Base-by-base conservation (phyloP, 2,329 filamentous ascomycete genomes). In the Claviceps maximensis region DNA sequence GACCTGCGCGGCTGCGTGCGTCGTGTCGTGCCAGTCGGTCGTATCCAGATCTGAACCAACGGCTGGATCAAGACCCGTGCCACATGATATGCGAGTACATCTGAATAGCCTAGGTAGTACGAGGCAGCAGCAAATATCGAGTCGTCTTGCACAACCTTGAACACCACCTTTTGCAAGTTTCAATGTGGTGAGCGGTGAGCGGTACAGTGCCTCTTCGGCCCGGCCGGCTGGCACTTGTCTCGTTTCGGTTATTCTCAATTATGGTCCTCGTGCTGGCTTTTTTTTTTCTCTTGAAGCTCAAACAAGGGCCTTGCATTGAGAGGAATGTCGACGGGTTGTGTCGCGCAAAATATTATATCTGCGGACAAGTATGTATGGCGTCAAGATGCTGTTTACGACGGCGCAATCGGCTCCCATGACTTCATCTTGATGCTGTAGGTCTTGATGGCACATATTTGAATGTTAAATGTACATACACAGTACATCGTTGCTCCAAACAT, bases 1-100 rank as follows among this genome's bases (percentile, higher is more conserved):
- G 19, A 51, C 49, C 15, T 21, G n/a, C 19, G 41, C 41, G 41
- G 49, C 49, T 45, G 49, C 49, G 27, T 51, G 49, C 49, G 29
- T 51, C 13, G 38, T 50, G 49, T 41, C 47, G 31, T 51, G 49
- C 29, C 47, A 19, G 36, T 50, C 36, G 17, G 48, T 42, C 38
- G 36, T 29, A 50, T 29, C 23, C 48, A 42, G 48, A 51, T 51
- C 21, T 51, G 31, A 36, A 46, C 41, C 49, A 45, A 36, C 41
- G 19, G 29, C 15, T 51, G 41, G 27, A 36, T 36, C 49, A 33
- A 29, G 19, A 10, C n/a, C 38, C 19, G 49, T 45, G 49, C 49
- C 40, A 29, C 40, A 25, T 29, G 40, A 42, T 38, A 29, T 51
- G 40, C 49, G 21, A 51, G 41, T 38, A 41, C 27, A 45, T 50